Conservation (phyloP, 352 stramenopile species). For the Thraustochytrium sp. region DNA sequence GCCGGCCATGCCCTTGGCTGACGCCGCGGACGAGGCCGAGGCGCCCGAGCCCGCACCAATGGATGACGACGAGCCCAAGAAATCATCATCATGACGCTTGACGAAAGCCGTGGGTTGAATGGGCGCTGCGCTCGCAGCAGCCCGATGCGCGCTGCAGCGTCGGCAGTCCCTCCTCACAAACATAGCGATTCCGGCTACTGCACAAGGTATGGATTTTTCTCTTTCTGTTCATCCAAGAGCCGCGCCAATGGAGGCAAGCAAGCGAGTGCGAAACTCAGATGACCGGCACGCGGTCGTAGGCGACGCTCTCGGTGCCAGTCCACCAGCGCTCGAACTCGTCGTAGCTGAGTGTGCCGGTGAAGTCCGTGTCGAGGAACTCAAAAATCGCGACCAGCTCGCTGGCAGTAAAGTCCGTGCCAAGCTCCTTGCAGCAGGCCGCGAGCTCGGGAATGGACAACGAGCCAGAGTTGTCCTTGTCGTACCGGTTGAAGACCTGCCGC, state of each 20-base stretch:
- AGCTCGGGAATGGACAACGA: conserved; percentile 8
- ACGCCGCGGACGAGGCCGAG: no score
- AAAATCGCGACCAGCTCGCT: conserved; percentile 35
- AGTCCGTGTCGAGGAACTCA: conserved; percentile 15
- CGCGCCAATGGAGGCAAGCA: background rate
- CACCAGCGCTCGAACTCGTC: conserved; percentile 31
- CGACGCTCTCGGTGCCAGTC: background rate
- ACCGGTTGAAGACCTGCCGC: conserved; percentile 35
- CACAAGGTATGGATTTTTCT: no score
- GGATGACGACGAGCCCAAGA: no score
- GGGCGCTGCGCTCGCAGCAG: no score
- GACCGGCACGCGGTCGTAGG: conserved; percentile 18
- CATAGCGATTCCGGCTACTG: no score
- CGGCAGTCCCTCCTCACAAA: no score
- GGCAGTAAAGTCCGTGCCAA: conserved; percentile 18
- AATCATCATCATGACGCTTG: no score
- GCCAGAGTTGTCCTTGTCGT: conserved; percentile 8
- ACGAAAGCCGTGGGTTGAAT: no score
- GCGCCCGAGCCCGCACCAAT: no score
- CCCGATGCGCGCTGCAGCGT: no score
- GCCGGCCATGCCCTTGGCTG: no score
- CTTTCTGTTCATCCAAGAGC: no score
- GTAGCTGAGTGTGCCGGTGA: background rate
- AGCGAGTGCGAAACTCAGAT: background rate
- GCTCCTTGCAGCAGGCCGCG: conserved; percentile 10